phyloP scores from a whole-genome alignment of 1,284 basidiomycete genomes.

The Ceratobasidium sp. region DNA sequence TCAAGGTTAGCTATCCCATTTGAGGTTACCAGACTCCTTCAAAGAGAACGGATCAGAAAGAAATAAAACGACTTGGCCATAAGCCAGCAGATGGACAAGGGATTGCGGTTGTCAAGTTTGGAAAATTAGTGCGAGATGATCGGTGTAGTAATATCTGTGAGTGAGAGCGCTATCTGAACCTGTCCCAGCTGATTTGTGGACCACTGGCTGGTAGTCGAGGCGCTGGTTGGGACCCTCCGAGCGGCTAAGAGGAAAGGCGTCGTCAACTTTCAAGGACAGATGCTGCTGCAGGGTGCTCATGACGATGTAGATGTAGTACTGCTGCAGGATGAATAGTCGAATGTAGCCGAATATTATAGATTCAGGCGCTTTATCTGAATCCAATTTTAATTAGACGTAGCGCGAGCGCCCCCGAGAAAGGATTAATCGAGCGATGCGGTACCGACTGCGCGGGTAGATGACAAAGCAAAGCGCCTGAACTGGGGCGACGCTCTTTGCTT shows the following conservation, averaged over 20 bases:
- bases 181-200: neutral
- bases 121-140: conserved; percentile 41
- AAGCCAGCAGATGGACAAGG: conserved; percentile 29
- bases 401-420: no score
- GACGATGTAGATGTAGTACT: conserved; percentile 40
- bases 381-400: no score
- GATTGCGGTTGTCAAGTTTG: conserved; percentile 38
- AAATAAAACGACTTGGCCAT: conserved; percentile 41
- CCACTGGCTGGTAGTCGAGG: no score
- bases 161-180: conserved; percentile 1
- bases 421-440: no score
- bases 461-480: neutral
- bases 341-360: no score
- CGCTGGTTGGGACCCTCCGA: conserved; percentile 39
- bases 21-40: neutral
- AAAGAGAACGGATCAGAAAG: conserved; percentile 18
- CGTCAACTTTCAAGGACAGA: conserved; percentile 38
- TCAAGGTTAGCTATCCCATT: conserved; percentile 32
- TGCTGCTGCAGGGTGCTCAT: conserved; percentile 42
- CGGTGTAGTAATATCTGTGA: conserved; percentile 42
- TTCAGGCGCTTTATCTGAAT: no score
- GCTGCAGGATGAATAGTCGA: conserved; percentile 10
- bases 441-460: neutral
- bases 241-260: conserved; percentile 42
- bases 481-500: neutral